Evolutionary conservation across 192 early-diverging fungal genomes (phyloP), one percentile per base, ranked within the genome.

Genomic region (Phlyctochytrium arcticum): DNA sequence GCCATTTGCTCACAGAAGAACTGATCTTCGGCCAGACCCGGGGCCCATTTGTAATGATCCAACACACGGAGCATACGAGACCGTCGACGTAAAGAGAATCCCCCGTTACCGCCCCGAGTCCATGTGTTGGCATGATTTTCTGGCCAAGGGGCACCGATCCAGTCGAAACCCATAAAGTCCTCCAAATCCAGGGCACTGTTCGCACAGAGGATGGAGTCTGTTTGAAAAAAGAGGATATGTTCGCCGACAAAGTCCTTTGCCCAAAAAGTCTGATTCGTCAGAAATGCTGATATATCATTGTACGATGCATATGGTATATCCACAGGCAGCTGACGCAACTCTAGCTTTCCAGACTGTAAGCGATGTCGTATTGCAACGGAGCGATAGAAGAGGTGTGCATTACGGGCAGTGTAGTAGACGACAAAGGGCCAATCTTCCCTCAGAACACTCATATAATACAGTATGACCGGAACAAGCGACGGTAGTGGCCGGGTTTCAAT

Each of bases 201-300:
- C 6, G 63, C 36, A 36, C 63, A 65, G 19, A 57, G 54, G 10
- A 65, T 44, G 6, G 63, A 33, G 54, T 65, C 63, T 4, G 56
- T 42, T 65, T 65, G 63, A 54, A 56, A 65, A 32, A 65, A 65
- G 42, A 65, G 34, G 27, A 65, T 65, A 24, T 65, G 63, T 32
- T 65, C 63, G 15, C 51, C 51, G 6, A 15, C 36, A 12, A 65
- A 36, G n/a, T n/a, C n/a, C 26, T 42, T 33, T 8, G 32, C 42
- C 63, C 63, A 65, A 15, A 42, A 3, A 33, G 21, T 39, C 24
- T 30, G 35, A 15, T 31, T 19, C 5, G 63, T 65, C 15, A 65
- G 39, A 37, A 65, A 65, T 9, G 15, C 37, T 27, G 35, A 42
- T 7, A 65, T 30, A 29, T 65, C 63, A 5, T 30, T 10, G 27